Base-by-base conservation (phyloP, 176 grass and related monocot species). In the Elymus sibiricus region DNA sequence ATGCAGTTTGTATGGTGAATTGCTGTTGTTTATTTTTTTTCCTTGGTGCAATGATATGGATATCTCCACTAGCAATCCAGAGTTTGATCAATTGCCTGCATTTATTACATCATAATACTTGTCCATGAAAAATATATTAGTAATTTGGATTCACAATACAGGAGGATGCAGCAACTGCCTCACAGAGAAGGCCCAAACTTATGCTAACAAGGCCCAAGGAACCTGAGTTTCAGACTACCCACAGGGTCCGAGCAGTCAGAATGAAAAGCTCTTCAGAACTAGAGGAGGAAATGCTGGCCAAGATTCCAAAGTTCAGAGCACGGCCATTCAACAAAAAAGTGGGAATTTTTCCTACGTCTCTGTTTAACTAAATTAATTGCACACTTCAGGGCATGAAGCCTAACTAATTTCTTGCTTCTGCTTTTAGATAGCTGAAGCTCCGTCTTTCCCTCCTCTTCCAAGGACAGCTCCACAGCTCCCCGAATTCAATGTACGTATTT, bases 291-390 rank as follows among this genome's bases (percentile, higher is more conserved):
- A 94, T 99, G 97, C 77, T 99, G 43, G 85, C 97, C 43, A 94
- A 99, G 44, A 99, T 99, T 16, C 97, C 97, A 1, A 99, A 99
- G 78, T 99, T 99, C 90, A 99, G 93, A 87, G 97, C 97, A 44
- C 86, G 94, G 4, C 97, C 97, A 44, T 86, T 99, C 35, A 99
- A 99, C 74, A 99, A 89, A 87, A 99, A 97, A 42, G 94, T 97
- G 35, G 83, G 28, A 83, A 64, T 77, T 66, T 76, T 87, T 16
- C 35, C 21, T 66, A 21, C 0, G 5, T 51, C 22, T 83, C 34
- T 25, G 29, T 66, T 55, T 64, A 39, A 75, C 21, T 76, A 53
- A 9, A 80, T 11, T 47, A 87, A 28, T 56, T 74, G 27, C 9
- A 87, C 1, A 9, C 72, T 80, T 32, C 47, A 83, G 21, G 65